Evolutionary conservation across 192 early-diverging fungal genomes (phyloP).

Genomic region (Entophlyctis helioformis): DNA sequence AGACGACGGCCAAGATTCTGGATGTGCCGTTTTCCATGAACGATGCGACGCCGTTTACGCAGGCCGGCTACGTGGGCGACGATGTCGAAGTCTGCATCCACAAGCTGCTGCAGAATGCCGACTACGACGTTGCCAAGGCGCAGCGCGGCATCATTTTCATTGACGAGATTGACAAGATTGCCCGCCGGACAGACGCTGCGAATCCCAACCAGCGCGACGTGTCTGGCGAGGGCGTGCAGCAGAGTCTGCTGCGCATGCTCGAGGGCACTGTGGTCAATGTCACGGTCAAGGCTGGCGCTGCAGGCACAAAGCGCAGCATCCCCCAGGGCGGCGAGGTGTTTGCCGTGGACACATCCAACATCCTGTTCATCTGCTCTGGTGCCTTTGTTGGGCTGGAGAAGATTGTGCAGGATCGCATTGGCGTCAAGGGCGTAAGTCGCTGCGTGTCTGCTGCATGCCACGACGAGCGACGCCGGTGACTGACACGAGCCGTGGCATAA

Average conservation of each 20-base stretch:
- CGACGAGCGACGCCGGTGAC: no score
- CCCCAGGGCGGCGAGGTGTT: conserved; percentile 56
- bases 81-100: conserved; percentile 82
- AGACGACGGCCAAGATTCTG: conserved; percentile 69
- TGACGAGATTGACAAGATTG: conserved; percentile 89
- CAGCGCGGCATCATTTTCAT: conserved; percentile 84
- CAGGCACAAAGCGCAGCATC: conserved; percentile 12
- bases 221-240: conserved; percentile 88
- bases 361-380: conserved; percentile 79
- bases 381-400: conserved; percentile 83
- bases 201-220: conserved; percentile 51
- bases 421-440: conserved; percentile 42
- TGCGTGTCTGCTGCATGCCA: no score
- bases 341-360: conserved; percentile 81
- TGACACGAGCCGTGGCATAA: no score
- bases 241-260: conserved; percentile 67
- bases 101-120: conserved; percentile 64
- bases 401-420: conserved; percentile 58
- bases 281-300: conserved; percentile 62
- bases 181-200: conserved; percentile 60
- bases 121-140: conserved; percentile 75
- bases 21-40: conserved; percentile 82
- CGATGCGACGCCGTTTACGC: conserved; percentile 85
- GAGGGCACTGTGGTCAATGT: conserved; percentile 84
- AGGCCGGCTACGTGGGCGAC: conserved; percentile 85